Conservation (phyloP, 2,329 filamentous ascomycete species). For the Talaromyces atroroseus region DNA sequence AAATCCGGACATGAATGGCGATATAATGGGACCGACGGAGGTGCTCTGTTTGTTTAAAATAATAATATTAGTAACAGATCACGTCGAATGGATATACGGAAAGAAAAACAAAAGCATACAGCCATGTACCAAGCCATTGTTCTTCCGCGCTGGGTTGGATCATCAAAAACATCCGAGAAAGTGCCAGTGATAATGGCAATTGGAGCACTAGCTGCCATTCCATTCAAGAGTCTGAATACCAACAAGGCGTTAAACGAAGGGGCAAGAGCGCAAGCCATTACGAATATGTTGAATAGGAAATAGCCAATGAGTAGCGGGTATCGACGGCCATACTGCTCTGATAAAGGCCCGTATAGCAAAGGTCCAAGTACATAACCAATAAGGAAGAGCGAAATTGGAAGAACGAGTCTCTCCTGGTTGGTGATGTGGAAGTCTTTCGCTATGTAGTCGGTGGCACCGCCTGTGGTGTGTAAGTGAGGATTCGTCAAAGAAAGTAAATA, state of each 20-base stretch:
- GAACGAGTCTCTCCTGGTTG: conserved; percentile 28
- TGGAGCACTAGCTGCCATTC: conserved; percentile 41
- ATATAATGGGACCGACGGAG: conserved; percentile 39
- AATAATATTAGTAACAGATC: background rate
- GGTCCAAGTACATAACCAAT: conserved; percentile 41
- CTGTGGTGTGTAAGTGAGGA: conserved; percentile 7
- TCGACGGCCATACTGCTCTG: conserved; percentile 40
- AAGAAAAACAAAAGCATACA: conserved; percentile 18
- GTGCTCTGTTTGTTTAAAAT: conserved; percentile 24
- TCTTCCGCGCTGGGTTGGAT: conserved; percentile 38
- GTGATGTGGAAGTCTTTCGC: conserved; percentile 30
- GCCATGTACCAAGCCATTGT: conserved; percentile 41
- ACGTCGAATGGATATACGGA: background rate
- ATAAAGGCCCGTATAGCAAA: conserved; percentile 40
- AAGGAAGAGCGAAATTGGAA: conserved; percentile 38
- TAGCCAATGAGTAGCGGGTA: conserved; percentile 48
- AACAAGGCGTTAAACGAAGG: conserved; percentile 38
- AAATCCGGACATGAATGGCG: conserved; percentile 43
- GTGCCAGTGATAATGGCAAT: conserved; percentile 42
- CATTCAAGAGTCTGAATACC: conserved; percentile 43
- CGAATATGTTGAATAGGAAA: conserved; percentile 38
- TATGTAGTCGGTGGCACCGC: conserved; percentile 35
- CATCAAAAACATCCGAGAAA: conserved; percentile 44
- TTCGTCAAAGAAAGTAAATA: background rate
- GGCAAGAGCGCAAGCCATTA: conserved; percentile 40